These are phyloP conservation scores for Linnemannia hyalina DNA, from an alignment of 192 early-diverging fungal genomes.

Conservation along the genomic window DNA sequence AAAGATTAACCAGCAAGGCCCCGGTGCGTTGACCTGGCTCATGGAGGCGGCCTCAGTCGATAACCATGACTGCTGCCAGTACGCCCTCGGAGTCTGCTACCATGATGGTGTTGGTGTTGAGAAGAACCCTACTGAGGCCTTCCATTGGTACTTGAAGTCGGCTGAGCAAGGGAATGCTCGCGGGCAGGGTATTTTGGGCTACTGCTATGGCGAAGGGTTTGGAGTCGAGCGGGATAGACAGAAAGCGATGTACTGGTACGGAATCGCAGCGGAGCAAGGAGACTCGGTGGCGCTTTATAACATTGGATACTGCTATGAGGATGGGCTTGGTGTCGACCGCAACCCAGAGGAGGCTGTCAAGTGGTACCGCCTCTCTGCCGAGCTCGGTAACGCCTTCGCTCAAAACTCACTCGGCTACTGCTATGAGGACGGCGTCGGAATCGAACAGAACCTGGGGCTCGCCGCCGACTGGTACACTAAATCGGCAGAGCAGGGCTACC, in stretches of 20 bases:
- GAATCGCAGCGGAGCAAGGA: conserved; percentile 68
- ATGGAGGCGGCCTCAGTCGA: conserved; percentile 67
- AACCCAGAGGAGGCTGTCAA: conserved; percentile 65
- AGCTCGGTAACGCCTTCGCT: conserved; percentile 84
- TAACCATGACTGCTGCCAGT: conserved; percentile 72
- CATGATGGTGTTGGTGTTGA: conserved; percentile 83
- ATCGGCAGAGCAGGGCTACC: conserved; percentile 72
- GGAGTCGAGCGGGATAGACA: conserved; percentile 76
- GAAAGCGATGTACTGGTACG: conserved; percentile 78
- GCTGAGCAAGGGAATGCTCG: conserved; percentile 74
- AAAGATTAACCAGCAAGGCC: conserved; percentile 69
- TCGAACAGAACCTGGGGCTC: conserved; percentile 65
- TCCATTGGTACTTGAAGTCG: conserved; percentile 78
- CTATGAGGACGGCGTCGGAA: conserved; percentile 87
- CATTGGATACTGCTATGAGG: conserved; percentile 75
- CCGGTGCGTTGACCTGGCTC: conserved; percentile 74
- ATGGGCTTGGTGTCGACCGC: conserved; percentile 71
- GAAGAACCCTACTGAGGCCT: conserved; percentile 73
- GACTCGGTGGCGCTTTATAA: conserved; percentile 75
- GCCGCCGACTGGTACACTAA: conserved; percentile 72
- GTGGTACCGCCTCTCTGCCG: conserved; percentile 79
- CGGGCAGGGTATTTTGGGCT: conserved; percentile 81
- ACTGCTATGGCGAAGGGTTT: conserved; percentile 88
- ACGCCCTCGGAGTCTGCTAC: conserved; percentile 82
- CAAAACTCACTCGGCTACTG: conserved; percentile 89